phyloP scores from a whole-genome alignment of 2,329 filamentous ascomycete species.

The Colletotrichum somersetense region DNA sequence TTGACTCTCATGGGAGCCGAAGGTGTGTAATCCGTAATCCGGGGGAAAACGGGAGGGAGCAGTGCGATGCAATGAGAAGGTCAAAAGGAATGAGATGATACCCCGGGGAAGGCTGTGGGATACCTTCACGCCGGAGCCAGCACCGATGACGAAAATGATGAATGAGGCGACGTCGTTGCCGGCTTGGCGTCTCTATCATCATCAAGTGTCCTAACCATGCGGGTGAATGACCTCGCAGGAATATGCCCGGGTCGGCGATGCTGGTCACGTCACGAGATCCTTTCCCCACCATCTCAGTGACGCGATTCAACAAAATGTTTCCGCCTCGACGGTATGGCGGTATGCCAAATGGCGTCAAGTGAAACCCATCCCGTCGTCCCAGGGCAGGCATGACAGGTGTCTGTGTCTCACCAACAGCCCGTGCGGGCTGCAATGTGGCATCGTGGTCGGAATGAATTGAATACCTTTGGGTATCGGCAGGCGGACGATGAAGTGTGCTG shows the following conservation, averaged over 20 bases:
- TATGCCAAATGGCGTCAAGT: neutral
- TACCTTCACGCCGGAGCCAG: conserved; percentile 14
- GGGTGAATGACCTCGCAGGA: neutral
- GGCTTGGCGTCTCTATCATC: neutral
- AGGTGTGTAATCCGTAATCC: neutral
- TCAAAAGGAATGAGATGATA: neutral
- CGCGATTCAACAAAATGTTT: neutral
- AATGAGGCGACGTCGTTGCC: neutral
- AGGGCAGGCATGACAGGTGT: neutral
- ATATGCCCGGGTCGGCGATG: neutral
- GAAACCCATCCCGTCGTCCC: conserved; percentile 1
- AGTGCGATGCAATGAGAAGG: neutral
- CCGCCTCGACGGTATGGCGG: neutral
- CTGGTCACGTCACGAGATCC: neutral
- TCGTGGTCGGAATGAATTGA: conserved; percentile 10
- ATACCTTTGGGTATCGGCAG: conserved; percentile 5
- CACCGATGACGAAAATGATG: neutral
- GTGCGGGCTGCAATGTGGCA: neutral
- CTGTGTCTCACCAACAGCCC: conserved; percentile 7
- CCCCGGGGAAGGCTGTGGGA: neutral
- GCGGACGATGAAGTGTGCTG: conserved; percentile 10
- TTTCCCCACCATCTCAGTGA: neutral
- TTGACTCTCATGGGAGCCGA: conserved; percentile 7
- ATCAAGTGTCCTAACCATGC: neutral
- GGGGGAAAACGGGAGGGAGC: neutral